These are phyloP conservation scores for Saturnispora serradocipensis DNA, from an alignment of 805 yeast species.

Conservation along the genomic window DNA sequence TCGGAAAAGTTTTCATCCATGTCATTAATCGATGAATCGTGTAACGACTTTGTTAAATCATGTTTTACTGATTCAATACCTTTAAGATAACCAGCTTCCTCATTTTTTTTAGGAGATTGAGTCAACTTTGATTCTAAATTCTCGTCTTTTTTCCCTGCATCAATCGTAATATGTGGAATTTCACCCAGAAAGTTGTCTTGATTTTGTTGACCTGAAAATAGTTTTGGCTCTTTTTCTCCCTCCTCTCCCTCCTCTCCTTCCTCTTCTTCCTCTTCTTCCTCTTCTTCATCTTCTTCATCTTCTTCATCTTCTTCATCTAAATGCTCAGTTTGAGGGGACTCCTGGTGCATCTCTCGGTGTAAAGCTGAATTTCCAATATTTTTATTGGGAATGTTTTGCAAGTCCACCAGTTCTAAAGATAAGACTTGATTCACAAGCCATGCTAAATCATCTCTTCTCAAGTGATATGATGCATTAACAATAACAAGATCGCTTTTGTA, in stretches of 20 bases:
- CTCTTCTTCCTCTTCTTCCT: background rate
- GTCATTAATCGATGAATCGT: conserved; percentile 4
- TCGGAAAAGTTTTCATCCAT: background rate
- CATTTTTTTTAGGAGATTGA: background rate
- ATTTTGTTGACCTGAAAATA: conserved; percentile 16
- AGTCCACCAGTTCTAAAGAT: background rate
- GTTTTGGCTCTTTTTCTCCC: background rate
- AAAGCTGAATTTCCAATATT: background rate
- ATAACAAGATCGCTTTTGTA: conserved; percentile 2
- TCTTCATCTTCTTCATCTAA: background rate
- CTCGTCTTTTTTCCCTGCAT: background rate
- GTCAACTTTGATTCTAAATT: background rate
- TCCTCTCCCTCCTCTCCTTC: background rate
- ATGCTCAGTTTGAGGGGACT: background rate
- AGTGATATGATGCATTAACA: conserved; percentile 4
- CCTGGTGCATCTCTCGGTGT: background rate
- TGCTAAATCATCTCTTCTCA: background rate
- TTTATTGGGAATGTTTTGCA: background rate
- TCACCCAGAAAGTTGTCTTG: conserved; percentile 18
- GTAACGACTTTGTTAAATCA: conserved; percentile 3
- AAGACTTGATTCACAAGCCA: background rate
- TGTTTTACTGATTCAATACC: background rate
- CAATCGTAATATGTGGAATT: conserved; percentile 16
- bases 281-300: background rate
- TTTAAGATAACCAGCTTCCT: conserved; percentile 1